Evolutionary conservation across 2,329 filamentous ascomycete species (phyloP), one percentile per base, ranked within the genome.

Genomic region (Colletotrichum magnum): DNA sequence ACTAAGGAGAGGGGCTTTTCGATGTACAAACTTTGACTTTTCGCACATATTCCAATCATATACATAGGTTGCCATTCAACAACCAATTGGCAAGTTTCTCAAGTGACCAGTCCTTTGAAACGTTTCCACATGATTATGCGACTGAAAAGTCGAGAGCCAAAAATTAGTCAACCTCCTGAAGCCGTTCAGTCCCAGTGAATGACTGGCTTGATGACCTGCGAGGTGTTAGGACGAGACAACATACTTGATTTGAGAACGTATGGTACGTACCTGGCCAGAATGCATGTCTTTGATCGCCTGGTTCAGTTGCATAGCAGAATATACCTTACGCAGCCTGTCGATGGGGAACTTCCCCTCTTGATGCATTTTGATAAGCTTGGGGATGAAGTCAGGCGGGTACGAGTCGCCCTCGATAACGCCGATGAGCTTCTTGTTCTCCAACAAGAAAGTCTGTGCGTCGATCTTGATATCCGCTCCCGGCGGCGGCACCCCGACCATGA

Each of bases 221-320:
- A 12, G 3, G 0, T 1, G 5, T 6, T 15, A 57, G 61, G 16
- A 36, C 6, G 6, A 28, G n/a, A 3, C 4, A 21, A 24, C 2
- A 4, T 7, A n/a, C n/a, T n/a, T n/a, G 15, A 7, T n/a, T 24
- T 16, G 1, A 36, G 32, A 36, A 36, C 18, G 9, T 9, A 6
- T 5, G n/a, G 5, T 15, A 58, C 65, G 39, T 10, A 50, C 65
- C 9, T 64, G 39, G 9, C 65, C 65, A 24, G 36, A 16, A 28
- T 54, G 45, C 65, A 68, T 68, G 18, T 68, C 65, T 47, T 64
- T 45, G 18, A 68, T 68, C n/a, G 65, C 65, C 18, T 68, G 36
- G 4, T 68, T 68, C 47, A 68, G 39, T 18, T 68, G 21, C 7
- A 52, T 39, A 7, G 65, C 65, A 0, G 65, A 47, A 2, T 68